Evolutionary conservation across 306 rosid genomes (phyloP).

Genomic region (Acacia acuminata): DNA sequence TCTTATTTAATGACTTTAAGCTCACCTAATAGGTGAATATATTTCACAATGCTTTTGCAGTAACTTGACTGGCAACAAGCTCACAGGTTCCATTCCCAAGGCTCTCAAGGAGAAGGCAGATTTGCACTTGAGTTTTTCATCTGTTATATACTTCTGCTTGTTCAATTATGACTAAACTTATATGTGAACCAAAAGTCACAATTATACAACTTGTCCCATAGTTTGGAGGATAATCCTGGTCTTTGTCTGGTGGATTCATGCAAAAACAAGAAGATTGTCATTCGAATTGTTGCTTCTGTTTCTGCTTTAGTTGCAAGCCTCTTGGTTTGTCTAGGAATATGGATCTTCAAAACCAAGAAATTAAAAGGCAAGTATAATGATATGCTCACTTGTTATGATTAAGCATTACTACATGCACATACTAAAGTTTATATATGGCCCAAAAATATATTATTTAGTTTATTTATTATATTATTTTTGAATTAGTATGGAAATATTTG

Average conservation of each 20-base stretch:
- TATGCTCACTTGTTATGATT: no score
- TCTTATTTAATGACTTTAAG: not conserved
- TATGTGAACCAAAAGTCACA: no score
- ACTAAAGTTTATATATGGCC: no score
- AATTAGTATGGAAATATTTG: no score
- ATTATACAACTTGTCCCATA: not conserved
- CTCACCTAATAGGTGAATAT: not conserved
- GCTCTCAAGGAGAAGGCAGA: no score
- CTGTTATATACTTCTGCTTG: not conserved
- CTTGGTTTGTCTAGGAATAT: not conserved
- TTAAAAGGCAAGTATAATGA: not conserved
- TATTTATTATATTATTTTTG: no score
- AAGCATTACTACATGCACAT: no score
- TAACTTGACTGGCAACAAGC: slow-evolving; percentile 23
- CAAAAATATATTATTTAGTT: no score
- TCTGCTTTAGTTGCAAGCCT: not conserved
- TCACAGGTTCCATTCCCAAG: no score
- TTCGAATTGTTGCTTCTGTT: not conserved
- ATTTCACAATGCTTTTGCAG: not conserved
- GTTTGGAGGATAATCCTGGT: not conserved
- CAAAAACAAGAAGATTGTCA: not conserved
- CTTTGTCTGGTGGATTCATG: not conserved
- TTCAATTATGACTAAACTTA: no score
- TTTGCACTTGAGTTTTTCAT: no score
- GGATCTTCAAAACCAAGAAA: not conserved